Base-by-base conservation (phyloP, 129 eudicot species). In the Calendula officinalis region DNA sequence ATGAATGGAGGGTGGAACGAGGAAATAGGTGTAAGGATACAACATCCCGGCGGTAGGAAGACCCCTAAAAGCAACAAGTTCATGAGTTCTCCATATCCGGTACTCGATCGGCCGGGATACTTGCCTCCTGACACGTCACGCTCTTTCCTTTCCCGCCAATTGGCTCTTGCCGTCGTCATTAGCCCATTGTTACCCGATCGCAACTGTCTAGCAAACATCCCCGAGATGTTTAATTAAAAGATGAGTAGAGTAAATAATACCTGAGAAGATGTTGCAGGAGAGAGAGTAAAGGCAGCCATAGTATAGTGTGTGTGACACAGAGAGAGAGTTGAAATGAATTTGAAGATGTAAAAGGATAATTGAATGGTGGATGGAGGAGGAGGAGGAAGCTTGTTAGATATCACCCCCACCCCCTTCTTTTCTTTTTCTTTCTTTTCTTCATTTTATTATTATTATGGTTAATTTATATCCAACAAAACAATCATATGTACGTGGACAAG, bases 31-130 rank as follows among this genome's bases (percentile, higher is more conserved):
- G 62, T 87, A 91, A 27, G 98, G 98, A 3, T 70, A 68, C 62
- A 91, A 68, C 98, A 91, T 91, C 56, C 78, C 85, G 46, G 56
- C 75, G 60, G 84, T 51, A 17, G 98, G 98, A n/a, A 91, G 94
- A 27, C 86, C 67, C 96, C 98, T 71, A 91, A n/a, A 62, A 91
- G 87, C 41, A 91, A 76, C 80, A 84, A 68, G 60, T 91, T 91
- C 98, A 91, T 51, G 36, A 81, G 82, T 82, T 91, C 38, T 62
- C 90, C 96, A 91, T 87, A 41, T 91, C 98, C 3, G 97, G 97
- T 13, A 91, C 95, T 6, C 86, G 74, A 52, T 91, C 92, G 32
- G 95, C 91, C 4, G 97, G 87, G 11, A 91, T 77, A 49, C 95
- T 91, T 11, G 85, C 66, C 1, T 95, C 97, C 83, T 79, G 84